A percentile compares a stretch with the other conserved stretches of the same genome.
These are phyloP conservation scores for Citrus maxima DNA, from an alignment of 345 rosid genomes.

Conservation along the genomic window DNA sequence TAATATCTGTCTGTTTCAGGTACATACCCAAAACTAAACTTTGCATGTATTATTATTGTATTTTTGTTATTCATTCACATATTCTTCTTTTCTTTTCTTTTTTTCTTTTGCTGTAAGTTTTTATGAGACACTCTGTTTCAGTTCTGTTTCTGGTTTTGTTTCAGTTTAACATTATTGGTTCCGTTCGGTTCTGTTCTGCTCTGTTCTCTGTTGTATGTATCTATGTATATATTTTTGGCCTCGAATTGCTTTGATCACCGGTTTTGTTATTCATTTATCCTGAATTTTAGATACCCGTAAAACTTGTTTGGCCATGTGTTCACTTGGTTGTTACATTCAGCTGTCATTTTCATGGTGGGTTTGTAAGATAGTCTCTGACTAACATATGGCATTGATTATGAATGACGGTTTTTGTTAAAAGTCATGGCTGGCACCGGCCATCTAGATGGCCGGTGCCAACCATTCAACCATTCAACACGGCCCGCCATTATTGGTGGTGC, in stretches of 20 bases:
- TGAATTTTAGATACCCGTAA: neutral
- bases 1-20: neutral
- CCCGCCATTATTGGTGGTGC: no score
- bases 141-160: neutral
- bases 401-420: no score
- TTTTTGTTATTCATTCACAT: no score
- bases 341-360: no score
- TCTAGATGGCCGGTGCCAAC: no score
- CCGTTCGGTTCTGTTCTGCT: neutral
- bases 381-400: no score
- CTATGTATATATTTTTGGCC: no score
- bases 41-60: neutral
- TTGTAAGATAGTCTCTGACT: no score
- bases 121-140: neutral
- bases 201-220: neutral
- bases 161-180: neutral
- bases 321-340: no score
- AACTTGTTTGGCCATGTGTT: neutral
- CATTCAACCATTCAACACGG: no score
- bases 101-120: neutral
- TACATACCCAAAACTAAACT: neutral
- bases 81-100: neutral
- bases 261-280: neutral
- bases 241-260: neutral
- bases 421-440: no score